Conservation (phyloP, 2,329 filamentous ascomycete species). For the Amauroascus niger region DNA sequence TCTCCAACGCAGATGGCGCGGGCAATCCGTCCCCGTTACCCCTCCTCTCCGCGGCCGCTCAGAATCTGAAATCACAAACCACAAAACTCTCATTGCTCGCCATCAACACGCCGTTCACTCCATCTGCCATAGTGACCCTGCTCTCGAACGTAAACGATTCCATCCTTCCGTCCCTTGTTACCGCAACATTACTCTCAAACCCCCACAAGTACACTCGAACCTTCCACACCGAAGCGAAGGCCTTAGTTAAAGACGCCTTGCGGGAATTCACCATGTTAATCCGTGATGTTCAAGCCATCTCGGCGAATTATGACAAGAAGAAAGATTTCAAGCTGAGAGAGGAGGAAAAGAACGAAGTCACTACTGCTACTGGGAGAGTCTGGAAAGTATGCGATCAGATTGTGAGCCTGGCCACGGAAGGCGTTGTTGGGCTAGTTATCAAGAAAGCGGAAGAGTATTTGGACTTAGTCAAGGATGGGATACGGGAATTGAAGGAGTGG, state of each 20-base stretch:
- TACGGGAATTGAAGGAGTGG: slow-evolving; percentile 83
- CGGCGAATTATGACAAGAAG: slow-evolving; percentile 30
- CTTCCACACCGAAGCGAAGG: slow-evolving; percentile 55
- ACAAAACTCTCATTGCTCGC: slow-evolving; percentile 82
- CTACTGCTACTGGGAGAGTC: slow-evolving; percentile 63
- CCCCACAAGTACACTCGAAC: slow-evolving; percentile 52
- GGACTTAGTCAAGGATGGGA: slow-evolving; percentile 68
- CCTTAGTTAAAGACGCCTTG: slow-evolving; percentile 51
- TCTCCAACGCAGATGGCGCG: slow-evolving; percentile 7
- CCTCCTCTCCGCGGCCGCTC: slow-evolving; percentile 61
- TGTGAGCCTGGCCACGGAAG: slow-evolving; percentile 52
- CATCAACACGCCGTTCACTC: slow-evolving; percentile 77
- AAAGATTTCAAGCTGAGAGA: slow-evolving; percentile 22
- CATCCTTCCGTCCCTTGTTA: slow-evolving; percentile 64
- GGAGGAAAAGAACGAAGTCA: slow-evolving; percentile 42
- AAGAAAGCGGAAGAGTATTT: slow-evolving; percentile 63
- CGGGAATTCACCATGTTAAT: slow-evolving; percentile 55
- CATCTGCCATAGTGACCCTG: slow-evolving; percentile 61
- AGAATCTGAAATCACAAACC: slow-evolving; percentile 67
- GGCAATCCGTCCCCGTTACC: slow-evolving; percentile 40
- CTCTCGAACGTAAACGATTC: slow-evolving; percentile 62
- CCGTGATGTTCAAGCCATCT: slow-evolving; percentile 45
- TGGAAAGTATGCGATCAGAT: slow-evolving; percentile 78
- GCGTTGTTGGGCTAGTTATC: slow-evolving; percentile 60
- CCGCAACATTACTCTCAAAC: slow-evolving; percentile 57